phyloP scores from a whole-genome alignment of 1,139 yeast species.

The Sugiyamaella paludigena region DNA sequence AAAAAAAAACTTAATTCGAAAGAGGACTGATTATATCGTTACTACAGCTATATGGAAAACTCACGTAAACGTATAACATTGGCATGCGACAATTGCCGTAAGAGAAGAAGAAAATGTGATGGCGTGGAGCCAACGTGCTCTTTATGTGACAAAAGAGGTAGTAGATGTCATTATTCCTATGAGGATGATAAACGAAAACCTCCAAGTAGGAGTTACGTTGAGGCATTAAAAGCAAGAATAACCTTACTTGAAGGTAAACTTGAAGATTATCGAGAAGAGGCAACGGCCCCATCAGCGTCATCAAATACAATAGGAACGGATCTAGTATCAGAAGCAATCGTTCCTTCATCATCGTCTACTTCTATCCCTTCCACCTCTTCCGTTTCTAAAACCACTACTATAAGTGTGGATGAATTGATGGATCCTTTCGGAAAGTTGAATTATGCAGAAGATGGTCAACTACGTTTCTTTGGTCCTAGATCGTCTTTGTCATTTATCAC shows the following conservation, averaged over 20 bases:
- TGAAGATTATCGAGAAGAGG: neutral
- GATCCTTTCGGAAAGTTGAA: conserved; percentile 14
- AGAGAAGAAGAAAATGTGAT: conserved; percentile 19
- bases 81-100: conserved; percentile 21
- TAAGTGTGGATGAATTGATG: conserved; percentile 7
- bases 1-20: no score
- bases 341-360: no score
- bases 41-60: no score
- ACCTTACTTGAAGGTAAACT: conserved; percentile 7
- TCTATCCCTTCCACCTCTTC: neutral
- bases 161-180: conserved; percentile 14
- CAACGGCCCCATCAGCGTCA: neutral
- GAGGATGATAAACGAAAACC: conserved; percentile 14
- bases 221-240: conserved; percentile 10
- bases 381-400: neutral
- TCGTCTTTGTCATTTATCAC: conserved; percentile 15
- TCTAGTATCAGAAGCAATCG: no score
- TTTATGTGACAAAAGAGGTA: conserved; percentile 9
- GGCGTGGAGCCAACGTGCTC: conserved; percentile 18
- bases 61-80: conserved; percentile 16
- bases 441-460: conserved; percentile 18
- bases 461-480: conserved; percentile 17
- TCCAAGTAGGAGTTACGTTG: conserved; percentile 14
- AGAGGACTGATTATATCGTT: no score
- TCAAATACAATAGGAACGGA: no score